Conservation (phyloP, 371 early-diverging fungal species). For the Apophysomyces elegans region DNA sequence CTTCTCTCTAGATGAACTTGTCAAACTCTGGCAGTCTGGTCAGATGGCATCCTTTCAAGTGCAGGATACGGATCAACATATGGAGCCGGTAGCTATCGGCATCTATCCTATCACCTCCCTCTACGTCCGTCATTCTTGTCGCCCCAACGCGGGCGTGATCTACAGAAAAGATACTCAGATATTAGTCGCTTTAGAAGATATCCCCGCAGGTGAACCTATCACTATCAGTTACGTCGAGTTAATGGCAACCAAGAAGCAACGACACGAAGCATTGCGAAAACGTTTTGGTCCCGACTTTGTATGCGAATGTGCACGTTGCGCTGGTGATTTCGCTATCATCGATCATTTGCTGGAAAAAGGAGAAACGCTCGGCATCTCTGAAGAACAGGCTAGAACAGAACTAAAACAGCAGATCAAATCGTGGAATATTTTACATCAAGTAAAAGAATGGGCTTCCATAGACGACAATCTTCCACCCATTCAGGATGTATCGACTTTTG, state of each 20-base stretch:
- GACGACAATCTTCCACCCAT: slow-evolving; percentile 20
- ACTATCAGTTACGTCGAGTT: slow-evolving; percentile 78
- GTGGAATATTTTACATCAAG: slow-evolving; percentile 43
- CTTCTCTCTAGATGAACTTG: slow-evolving; percentile 21
- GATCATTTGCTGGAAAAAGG: slow-evolving; percentile 23
- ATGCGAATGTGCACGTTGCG: slow-evolving; percentile 41
- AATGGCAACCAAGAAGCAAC: slow-evolving; percentile 52
- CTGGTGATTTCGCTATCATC: slow-evolving; percentile 19
- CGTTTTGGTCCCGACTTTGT: slow-evolving; percentile 35
- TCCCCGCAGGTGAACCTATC: slow-evolving; percentile 71
- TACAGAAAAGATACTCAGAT: slow-evolving; percentile 51
- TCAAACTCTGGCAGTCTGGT: slow-evolving; percentile 19
- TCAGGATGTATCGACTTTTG: slow-evolving; percentile 35
- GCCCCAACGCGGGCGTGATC: slow-evolving; percentile 74
- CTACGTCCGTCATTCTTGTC: slow-evolving; percentile 80
- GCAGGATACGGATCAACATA: slow-evolving; percentile 54
- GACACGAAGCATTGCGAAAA: slow-evolving; percentile 53
- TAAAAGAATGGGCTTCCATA: slow-evolving; percentile 22
- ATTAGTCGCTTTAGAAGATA: slow-evolving; percentile 63
- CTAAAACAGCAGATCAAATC: slow-evolving; percentile 22
- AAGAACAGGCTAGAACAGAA: background rate
- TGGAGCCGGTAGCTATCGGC: slow-evolving; percentile 73
- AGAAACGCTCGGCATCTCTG: background rate
- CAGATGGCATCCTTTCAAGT: slow-evolving; percentile 25
- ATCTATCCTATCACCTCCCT: slow-evolving; percentile 77